Evolutionary conservation across 805 yeast genomes (phyloP), one percentile per base, ranked within the genome.

Genomic region (Lachancea nothofagi): DNA sequence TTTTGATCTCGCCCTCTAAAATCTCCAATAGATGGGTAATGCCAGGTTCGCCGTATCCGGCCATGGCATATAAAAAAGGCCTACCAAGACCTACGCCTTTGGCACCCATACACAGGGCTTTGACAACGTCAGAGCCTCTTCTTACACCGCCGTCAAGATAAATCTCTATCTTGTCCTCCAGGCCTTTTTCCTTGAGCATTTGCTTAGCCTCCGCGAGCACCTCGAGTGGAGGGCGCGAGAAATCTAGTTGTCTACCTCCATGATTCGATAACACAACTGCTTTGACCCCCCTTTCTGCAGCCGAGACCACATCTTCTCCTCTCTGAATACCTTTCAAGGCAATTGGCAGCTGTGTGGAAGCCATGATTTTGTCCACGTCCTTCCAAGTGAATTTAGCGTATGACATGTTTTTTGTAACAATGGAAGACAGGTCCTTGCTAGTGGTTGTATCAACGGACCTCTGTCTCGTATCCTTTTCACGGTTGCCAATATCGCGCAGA

Each of bases 41-140:
- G 23, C 94, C 95, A 5, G 67, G 78, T 49, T 76, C 86, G 8
- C 94, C 94, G 47, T 83, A 85, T 1, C 85, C 71, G n/a, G 84
- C 71, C 78, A 82, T 76, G 27, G 88, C 87, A 54, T 80, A 83
- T 24, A 83, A 57, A 58, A 83, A 79, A 2, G 89, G 86, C 41
- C 90, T 69, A 4, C 93, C 89, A 28, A 84, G 59, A 1, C 93
- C 93, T 3, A 74, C 77, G 3, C 84, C 86, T 43, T 71, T 76
- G 21, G 90, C 93, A 7, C 93, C 94, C 3, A 83, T 66, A 42
- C 85, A 78, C 10, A 84, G 57, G 0, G 93, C 90, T 53, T 84
- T 83, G 36, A 83, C 50, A n/a, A 84, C 63, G 54, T 84, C 94
- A 3, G 87, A 74, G 8, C 84, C 93, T 50, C 90, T 70, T 45